phyloP scores from a whole-genome alignment of 768 basidiomycete species.

The Amylocystis lapponica region DNA sequence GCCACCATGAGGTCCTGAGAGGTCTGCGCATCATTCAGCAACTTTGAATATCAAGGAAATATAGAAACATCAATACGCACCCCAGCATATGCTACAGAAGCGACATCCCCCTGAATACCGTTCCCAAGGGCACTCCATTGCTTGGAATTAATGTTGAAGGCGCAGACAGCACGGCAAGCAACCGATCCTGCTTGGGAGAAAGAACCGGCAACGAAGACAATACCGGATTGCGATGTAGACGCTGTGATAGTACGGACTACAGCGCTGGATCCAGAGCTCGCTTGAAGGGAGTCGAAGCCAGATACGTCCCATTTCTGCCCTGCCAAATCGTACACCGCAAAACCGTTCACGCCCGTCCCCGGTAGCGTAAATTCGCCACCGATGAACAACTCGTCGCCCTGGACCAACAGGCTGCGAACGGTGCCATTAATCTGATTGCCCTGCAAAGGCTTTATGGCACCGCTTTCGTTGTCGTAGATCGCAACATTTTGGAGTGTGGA shows the following conservation, averaged over 20 bases:
- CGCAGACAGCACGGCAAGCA: slow-evolving; percentile 73
- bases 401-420: slow-evolving; percentile 71
- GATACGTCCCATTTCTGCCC: slow-evolving; percentile 56
- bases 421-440: slow-evolving; percentile 68
- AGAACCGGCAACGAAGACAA: slow-evolving; percentile 81
- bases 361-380: slow-evolving; percentile 78
- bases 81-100: slow-evolving; percentile 74
- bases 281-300: slow-evolving; percentile 55
- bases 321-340: slow-evolving; percentile 77
- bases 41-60: slow-evolving; percentile 1
- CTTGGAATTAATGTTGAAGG: slow-evolving; percentile 57
- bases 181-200: slow-evolving; percentile 76
- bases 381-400: slow-evolving; percentile 64
- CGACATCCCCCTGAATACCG: slow-evolving; percentile 78
- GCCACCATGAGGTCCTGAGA: slow-evolving; percentile 68
- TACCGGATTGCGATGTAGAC: slow-evolving; percentile 52
- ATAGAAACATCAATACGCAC: slow-evolving; percentile 39
- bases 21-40: slow-evolving; percentile 36
- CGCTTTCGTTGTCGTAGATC: slow-evolving; percentile 58
- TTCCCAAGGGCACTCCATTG: slow-evolving; percentile 79
- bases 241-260: slow-evolving; percentile 68
- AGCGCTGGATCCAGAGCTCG: slow-evolving; percentile 44
- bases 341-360: slow-evolving; percentile 53
- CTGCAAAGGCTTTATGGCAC: slow-evolving; percentile 44
- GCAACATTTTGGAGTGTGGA: slow-evolving; percentile 50